These are phyloP conservation scores for Aspergillus brunneoviolaceus DNA, from an alignment of 2,329 filamentous ascomycete genomes.

Conservation along the genomic window DNA sequence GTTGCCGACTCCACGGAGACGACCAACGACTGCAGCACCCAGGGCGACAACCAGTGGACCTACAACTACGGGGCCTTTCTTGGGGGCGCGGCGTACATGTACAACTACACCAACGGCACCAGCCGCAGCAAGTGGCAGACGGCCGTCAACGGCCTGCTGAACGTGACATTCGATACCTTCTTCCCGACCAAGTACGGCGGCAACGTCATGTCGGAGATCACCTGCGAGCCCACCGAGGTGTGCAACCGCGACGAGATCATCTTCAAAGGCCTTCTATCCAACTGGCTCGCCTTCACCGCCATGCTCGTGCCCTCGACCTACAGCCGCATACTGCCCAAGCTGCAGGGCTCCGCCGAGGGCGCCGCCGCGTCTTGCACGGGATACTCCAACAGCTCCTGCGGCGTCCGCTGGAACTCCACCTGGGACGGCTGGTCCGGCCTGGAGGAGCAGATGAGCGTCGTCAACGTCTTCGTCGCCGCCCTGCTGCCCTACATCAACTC, in stretches of 20 bases:
- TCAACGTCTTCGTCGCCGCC: conserved; percentile 63
- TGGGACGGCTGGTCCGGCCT: conserved; percentile 63
- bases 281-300: conserved; percentile 62
- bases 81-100: conserved; percentile 58
- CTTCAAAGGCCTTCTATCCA: conserved; percentile 69
- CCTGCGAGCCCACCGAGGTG: conserved; percentile 60
- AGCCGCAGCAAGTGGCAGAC: conserved; percentile 51
- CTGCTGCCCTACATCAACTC: conserved; percentile 48
- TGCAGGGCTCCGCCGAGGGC: conserved; percentile 58
- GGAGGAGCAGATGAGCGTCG: conserved; percentile 67
- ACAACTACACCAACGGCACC: conserved; percentile 49
- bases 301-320: conserved; percentile 62
- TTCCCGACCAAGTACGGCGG: conserved; percentile 47
- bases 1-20: conserved; percentile 58
- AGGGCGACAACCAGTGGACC: conserved; percentile 56
- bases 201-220: conserved; percentile 60
- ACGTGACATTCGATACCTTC: conserved; percentile 49
- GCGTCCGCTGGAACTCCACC: conserved; percentile 52
- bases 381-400: conserved; percentile 59
- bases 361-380: conserved; percentile 65
- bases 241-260: conserved; percentile 72
- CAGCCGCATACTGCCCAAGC: conserved; percentile 56
- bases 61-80: conserved; percentile 60
- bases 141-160: conserved; percentile 57
- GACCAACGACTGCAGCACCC: conserved; percentile 50